Percentiles rank a stretch among this genome's conserved stretches.
phyloP scores from a whole-genome alignment of 192 early-diverging fungal species.

The Backusella tuberculispora region DNA sequence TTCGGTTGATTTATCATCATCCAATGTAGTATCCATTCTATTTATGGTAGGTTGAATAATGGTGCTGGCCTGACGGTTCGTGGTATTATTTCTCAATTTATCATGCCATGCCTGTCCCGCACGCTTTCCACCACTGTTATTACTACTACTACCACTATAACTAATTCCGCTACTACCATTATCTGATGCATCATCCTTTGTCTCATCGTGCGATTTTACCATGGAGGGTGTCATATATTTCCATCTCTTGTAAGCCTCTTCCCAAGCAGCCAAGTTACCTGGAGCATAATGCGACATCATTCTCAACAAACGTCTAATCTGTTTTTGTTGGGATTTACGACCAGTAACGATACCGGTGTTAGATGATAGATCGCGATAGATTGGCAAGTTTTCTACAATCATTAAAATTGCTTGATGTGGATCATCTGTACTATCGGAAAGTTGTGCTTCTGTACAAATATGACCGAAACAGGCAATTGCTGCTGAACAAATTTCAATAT shows the following conservation, averaged over 20 bases:
- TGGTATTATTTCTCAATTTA: constrained; percentile 19
- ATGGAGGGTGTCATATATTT: constrained; percentile 55
- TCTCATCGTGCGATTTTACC: constrained; percentile 39
- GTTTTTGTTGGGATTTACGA: constrained; percentile 78
- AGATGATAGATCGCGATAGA: constrained; percentile 70
- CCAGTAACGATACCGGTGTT: constrained; percentile 55
- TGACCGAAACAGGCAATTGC: constrained; percentile 69
- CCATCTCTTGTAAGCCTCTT: constrained; percentile 82
- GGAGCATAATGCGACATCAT: constrained; percentile 67
- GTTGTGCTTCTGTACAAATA: constrained; percentile 70
- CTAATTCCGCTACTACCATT: constrained; percentile 29
- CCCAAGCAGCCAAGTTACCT: constrained; percentile 82
- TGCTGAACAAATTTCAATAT: constrained; percentile 65
- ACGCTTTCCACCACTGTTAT: constrained; percentile 1
- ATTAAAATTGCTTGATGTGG: constrained; percentile 52
- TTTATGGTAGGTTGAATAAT: neutral
- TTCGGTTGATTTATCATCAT: constrained; percentile 55
- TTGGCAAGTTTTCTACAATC: constrained; percentile 69
- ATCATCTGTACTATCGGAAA: constrained; percentile 62
- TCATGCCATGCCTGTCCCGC: constrained; percentile 47
- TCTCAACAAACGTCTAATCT: constrained; percentile 70
- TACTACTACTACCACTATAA: neutral
- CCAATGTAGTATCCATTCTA: constrained; percentile 12
- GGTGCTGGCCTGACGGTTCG: constrained; percentile 34
- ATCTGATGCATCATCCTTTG: constrained; percentile 28